Evolutionary conservation across 345 rosid genomes (phyloP).

Genomic region (Ceriops tagal): DNA sequence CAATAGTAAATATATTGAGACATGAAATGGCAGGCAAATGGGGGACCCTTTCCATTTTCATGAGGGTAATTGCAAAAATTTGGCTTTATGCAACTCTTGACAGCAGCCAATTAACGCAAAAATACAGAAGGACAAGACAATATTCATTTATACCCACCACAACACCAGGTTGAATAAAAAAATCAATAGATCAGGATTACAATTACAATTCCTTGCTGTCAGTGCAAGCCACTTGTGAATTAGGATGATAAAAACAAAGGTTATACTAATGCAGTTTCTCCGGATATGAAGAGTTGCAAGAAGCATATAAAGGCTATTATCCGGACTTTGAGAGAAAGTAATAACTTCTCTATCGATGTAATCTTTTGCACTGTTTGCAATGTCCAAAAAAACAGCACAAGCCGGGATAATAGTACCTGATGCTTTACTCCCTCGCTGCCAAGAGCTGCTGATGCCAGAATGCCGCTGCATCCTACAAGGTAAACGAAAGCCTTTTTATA

Average conservation of each 20-base stretch:
- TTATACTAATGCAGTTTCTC: slow-evolving; percentile 6
- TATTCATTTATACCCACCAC: no score
- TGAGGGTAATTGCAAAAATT: no score
- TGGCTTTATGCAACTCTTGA: no score
- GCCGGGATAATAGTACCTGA: slow-evolving; percentile 82
- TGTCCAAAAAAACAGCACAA: slow-evolving; percentile 57
- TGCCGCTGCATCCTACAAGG: slow-evolving; percentile 68
- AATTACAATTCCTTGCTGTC: neutral
- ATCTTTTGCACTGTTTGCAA: slow-evolving; percentile 79
- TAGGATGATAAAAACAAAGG: neutral
- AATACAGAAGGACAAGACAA: no score
- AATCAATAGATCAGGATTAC: neutral
- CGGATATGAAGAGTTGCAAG: slow-evolving; percentile 91
- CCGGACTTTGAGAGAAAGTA: slow-evolving; percentile 82
- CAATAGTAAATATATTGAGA: no score
- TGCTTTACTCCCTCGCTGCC: slow-evolving; percentile 80
- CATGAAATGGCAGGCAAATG: no score
- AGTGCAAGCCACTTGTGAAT: neutral
- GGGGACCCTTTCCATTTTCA: no score
- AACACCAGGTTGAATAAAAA: neutral
- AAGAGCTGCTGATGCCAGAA: slow-evolving; percentile 91
- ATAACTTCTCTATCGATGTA: slow-evolving; percentile 72
- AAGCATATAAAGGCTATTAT: slow-evolving; percentile 83
- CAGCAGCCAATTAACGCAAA: no score
- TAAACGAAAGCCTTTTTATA: neutral